These are phyloP conservation scores for Eutrema salsugineum DNA, from an alignment of 441 rosid genomes.

Conservation along the genomic window DNA sequence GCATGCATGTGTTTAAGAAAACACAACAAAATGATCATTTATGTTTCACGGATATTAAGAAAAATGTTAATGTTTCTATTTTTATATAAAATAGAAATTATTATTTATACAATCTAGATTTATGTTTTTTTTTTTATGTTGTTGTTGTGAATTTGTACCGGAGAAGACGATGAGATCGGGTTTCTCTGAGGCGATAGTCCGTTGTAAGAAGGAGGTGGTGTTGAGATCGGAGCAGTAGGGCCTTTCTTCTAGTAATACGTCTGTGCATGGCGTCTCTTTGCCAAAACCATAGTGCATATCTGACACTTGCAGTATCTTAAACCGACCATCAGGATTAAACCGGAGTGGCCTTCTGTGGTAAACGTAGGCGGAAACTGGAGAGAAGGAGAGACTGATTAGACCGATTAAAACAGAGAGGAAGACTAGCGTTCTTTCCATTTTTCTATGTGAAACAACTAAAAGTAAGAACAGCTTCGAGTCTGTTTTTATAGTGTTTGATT, in stretches of 20 bases:
- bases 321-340: constrained; percentile 50
- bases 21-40: neutral
- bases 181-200: constrained; percentile 72
- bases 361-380: constrained; percentile 7
- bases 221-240: constrained; percentile 76
- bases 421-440: constrained; percentile 11
- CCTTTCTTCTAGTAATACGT: constrained; percentile 50
- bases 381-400: neutral
- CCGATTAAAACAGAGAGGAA: neutral
- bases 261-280: constrained; percentile 44
- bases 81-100: no score
- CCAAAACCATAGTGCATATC: constrained; percentile 84
- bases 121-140: no score
- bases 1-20: neutral
- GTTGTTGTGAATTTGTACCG: constrained; percentile 34
- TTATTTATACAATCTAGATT: no score
- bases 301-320: constrained; percentile 82
- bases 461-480: no score
- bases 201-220: constrained; percentile 62
- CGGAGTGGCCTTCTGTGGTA: constrained; percentile 42
- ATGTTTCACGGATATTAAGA: no score
- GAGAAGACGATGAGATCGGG: constrained; percentile 82
- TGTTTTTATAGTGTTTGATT: no score
- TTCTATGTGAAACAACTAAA: no score
- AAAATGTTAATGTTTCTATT: no score